Evolutionary conservation across 176 grass and related monocot genomes (phyloP).

Genomic region (Phoenix dactylifera): DNA sequence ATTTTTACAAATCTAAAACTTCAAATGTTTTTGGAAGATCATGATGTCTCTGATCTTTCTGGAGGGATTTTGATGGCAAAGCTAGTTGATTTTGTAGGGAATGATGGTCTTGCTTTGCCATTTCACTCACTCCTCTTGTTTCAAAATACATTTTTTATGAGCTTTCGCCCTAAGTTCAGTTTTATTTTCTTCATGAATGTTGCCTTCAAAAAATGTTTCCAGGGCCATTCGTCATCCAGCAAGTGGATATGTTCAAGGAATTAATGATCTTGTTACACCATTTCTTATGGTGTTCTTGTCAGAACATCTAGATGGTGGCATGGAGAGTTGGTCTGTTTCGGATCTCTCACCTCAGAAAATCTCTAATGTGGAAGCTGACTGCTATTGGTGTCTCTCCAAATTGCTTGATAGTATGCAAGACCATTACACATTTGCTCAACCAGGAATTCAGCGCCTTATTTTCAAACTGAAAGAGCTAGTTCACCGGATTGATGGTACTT

Average conservation of each 20-base stretch:
- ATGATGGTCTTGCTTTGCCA: too few relatives aligned
- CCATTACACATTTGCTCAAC: slow-evolving; percentile 96
- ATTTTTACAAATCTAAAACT: too few relatives aligned
- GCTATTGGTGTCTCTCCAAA: slow-evolving; percentile 95
- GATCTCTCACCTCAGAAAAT: slow-evolving; percentile 57
- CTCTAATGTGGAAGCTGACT: slow-evolving; percentile 89
- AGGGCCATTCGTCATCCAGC: slow-evolving; percentile 96
- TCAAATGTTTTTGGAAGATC: too few relatives aligned
- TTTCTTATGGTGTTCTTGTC: slow-evolving; percentile 92
- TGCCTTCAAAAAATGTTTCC: slow-evolving; percentile 5
- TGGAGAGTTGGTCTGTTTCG: slow-evolving; percentile 73
- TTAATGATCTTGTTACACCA: slow-evolving; percentile 91
- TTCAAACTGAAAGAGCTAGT: slow-evolving; percentile 92
- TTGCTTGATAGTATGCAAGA: slow-evolving; percentile 96
- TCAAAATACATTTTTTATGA: too few relatives aligned
- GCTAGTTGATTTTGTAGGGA: too few relatives aligned
- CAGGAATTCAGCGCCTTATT: slow-evolving; percentile 94
- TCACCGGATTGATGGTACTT: slow-evolving; percentile 76
- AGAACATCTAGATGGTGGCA: slow-evolving; percentile 73
- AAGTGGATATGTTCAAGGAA: slow-evolving; percentile 98
- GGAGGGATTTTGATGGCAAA: too few relatives aligned
- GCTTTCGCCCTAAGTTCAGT: too few relatives aligned
- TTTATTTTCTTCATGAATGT: too few relatives aligned
- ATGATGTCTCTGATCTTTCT: too few relatives aligned
- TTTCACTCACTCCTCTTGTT: too few relatives aligned